These are phyloP conservation scores for Epichloe festucae DNA, from an alignment of 2,329 filamentous ascomycete genomes.

Conservation along the genomic window DNA sequence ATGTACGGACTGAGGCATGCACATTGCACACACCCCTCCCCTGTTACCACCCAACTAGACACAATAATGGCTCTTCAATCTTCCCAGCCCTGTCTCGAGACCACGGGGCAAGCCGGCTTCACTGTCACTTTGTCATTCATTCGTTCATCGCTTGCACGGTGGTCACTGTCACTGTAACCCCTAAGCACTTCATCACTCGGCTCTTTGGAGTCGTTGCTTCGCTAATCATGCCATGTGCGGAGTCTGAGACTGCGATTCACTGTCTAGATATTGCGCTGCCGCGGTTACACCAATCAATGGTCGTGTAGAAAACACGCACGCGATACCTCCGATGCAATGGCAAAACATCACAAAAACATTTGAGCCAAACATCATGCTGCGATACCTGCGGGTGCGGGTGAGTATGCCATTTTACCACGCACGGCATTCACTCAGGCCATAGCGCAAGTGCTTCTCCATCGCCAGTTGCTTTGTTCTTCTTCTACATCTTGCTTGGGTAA, in stretches of 20 bases:
- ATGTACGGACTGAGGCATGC: not conserved
- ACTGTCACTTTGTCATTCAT: not conserved
- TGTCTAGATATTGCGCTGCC: slow-evolving; percentile 6
- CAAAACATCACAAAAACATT: not conserved
- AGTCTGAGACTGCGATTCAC: slow-evolving; percentile 1
- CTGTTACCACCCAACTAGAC: not conserved
- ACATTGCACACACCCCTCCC: not conserved
- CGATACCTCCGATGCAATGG: not conserved
- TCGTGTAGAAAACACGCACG: not conserved
- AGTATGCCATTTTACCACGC: not conserved
- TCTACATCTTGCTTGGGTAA: not conserved
- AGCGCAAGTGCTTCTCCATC: not conserved
- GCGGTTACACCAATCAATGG: not conserved
- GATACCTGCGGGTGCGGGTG: not conserved
- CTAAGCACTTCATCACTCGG: not conserved
- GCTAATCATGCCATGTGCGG: not conserved
- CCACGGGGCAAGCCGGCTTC: not conserved
- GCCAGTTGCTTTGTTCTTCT: not conserved
- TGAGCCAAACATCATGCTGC: not conserved
- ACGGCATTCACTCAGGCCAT: not conserved
- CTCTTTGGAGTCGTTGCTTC: not conserved
- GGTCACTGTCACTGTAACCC: not conserved
- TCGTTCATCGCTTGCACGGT: not conserved
- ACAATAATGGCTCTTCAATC: not conserved
- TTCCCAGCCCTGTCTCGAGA: not conserved